phyloP scores from a whole-genome alignment of 352 stramenopile genomes.

The Globisporangium viniferum region DNA sequence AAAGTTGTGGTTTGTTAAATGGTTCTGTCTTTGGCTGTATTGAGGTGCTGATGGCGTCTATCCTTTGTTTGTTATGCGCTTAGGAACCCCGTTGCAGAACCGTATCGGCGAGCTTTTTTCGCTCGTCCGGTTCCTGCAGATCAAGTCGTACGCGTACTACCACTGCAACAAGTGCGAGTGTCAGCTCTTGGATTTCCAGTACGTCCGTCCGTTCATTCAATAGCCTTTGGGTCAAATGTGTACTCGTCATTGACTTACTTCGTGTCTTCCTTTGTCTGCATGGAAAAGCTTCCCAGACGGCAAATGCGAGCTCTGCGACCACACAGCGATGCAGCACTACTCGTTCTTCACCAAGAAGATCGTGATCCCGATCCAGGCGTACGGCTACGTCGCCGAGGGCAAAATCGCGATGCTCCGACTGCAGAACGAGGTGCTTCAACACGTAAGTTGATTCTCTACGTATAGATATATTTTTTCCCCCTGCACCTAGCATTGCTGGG shows the following conservation, averaged over 20 bases:
- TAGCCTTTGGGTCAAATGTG: no score
- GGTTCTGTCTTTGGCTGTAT: background rate
- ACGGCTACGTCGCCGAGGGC: constrained; percentile 91
- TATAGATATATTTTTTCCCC: no score
- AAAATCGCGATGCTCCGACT: constrained; percentile 95
- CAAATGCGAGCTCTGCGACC: constrained; percentile 90
- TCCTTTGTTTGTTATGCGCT: background rate
- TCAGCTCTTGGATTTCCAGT: constrained; percentile 95
- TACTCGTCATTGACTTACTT: background rate
- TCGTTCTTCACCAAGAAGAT: constrained; percentile 99
- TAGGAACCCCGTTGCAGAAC: constrained; percentile 94
- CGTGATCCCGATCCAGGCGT: constrained; percentile 97
- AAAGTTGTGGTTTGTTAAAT: background rate
- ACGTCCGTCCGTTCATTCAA: constrained; percentile 20
- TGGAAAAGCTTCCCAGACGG: constrained; percentile 56
- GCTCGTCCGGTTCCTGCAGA: constrained; percentile 96
- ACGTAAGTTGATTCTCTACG: constrained; percentile 43
- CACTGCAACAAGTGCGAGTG: constrained; percentile 95
- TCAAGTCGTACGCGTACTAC: constrained; percentile 98
- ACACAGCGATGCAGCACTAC: constrained; percentile 95
- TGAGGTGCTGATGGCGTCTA: background rate
- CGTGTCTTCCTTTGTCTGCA: constrained; percentile 18
- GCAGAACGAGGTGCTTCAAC: constrained; percentile 91
- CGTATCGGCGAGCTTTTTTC: constrained; percentile 95
- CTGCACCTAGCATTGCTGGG: background rate